A percentile compares a stretch with the other conserved stretches of the same genome.
Conservation (phyloP, 176 grass and related monocot species). For the Aegilops sharonensis region DNA sequence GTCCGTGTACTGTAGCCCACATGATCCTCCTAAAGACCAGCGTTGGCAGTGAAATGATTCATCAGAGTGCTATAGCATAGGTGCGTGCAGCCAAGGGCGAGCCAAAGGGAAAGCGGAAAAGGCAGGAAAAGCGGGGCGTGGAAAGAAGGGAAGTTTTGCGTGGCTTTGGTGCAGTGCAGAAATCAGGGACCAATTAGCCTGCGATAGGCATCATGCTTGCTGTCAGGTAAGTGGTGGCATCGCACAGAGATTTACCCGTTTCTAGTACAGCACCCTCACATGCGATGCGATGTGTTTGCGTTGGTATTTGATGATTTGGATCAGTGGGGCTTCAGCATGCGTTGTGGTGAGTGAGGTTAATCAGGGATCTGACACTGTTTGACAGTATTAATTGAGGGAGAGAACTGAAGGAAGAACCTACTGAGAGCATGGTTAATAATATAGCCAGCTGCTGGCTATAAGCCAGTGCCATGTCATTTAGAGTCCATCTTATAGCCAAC, state of each 20-base stretch:
- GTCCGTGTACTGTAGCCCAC: background rate
- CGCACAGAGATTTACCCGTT: background rate
- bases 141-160: conserved; percentile 46
- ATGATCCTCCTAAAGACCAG: conserved; percentile 49
- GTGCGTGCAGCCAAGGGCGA: background rate
- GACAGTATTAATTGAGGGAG: background rate
- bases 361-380: background rate
- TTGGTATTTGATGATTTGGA: conserved; percentile 15
- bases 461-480: too few species aligned
- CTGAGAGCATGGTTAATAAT: too few species aligned
- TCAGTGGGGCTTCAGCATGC: background rate
- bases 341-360: background rate
- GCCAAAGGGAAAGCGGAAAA: conserved; percentile 33
- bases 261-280: background rate
- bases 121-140: conserved; percentile 24
- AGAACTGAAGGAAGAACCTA: too few species aligned
- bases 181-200: conserved; percentile 34
- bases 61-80: background rate
- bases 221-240: conserved; percentile 30
- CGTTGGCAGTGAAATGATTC: conserved; percentile 28
- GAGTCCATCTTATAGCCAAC: too few species aligned
- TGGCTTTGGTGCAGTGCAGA: conserved; percentile 26
- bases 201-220: conserved; percentile 32
- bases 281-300: background rate
- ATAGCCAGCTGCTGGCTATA: too few species aligned